Evolutionary conservation across 305 asterid genomes (phyloP), one percentile per base, ranked within the genome.

Genomic region (Solanum hybrid): DNA sequence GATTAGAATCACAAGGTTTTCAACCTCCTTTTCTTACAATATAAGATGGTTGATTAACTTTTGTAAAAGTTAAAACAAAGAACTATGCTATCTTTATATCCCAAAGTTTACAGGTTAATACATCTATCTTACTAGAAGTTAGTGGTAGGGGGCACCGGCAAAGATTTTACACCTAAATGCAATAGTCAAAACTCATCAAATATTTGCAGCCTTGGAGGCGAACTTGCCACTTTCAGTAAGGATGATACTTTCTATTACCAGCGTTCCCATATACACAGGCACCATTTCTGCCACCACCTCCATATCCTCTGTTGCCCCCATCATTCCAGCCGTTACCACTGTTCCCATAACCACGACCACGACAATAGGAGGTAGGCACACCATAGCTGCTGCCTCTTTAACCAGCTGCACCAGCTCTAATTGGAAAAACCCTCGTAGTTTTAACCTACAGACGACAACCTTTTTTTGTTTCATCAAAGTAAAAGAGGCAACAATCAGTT

Each of bases 371-470:
- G n/a, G 66, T n/a, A 51, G 66, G n/a, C n/a, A 93, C 91, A 8
- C 95, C 98, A 89, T 90, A 94, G 32, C 94, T 93, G 88, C 95
- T 91, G 87, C 96, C 94, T 56, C 96, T 97, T 90, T 96, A 96
- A 2, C 96, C 99, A 78, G 94, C 95, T 72, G 96, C 95, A 45
- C 96, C 90, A 51, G 66, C 66, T 51, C 66, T 51, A 15, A 51
- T 17, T 51, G 66, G 66, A 51, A 51, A 51, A 15, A 97, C 99
- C 91, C 94, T 95, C 94, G 96, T 95, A 87, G 96, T 95, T 92
- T 97, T 98, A n/a, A 97, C 99, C 99, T 97, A 94, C 87, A 91
- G 31, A 37, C 22, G 19, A 24, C 75, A 10, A 69, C 12, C 1
- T 9, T n/a, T n/a, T 2, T 2, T 69, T 71, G 27, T 40, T 40